Evolutionary conservation across 768 basidiomycete species (phyloP).

Genomic region (Pleurotus tuoliensis): DNA sequence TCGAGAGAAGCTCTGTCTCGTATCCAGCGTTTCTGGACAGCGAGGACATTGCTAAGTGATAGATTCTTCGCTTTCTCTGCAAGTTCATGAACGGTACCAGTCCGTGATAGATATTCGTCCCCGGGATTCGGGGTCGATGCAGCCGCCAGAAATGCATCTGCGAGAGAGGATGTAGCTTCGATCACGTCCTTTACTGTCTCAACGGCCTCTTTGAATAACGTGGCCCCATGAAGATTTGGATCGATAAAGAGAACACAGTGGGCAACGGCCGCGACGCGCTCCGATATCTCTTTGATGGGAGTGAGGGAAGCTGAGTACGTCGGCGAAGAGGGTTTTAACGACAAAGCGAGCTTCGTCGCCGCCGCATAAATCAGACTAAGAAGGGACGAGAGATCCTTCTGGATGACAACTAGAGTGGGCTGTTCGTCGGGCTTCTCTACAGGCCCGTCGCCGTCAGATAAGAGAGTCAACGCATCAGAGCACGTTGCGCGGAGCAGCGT

Average conservation of each 20-base stretch:
- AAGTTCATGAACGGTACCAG: constrained; percentile 58
- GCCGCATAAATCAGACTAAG: constrained; percentile 53
- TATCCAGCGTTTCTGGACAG: constrained; percentile 50
- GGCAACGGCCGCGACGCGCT: constrained; percentile 43
- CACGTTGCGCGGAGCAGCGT: constrained; percentile 32
- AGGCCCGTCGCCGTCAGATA: constrained; percentile 11
- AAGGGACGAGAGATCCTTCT: constrained; percentile 53
- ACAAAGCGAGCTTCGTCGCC: constrained; percentile 59
- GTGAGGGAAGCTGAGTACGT: constrained; percentile 46
- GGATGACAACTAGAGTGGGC: constrained; percentile 35
- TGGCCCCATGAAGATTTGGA: constrained; percentile 36
- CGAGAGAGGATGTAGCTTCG: constrained; percentile 38
- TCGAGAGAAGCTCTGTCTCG: constrained; percentile 53
- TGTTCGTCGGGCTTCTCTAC: constrained; percentile 10
- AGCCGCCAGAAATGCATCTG: constrained; percentile 37
- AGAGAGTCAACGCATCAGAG: constrained; percentile 28
- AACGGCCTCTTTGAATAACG: constrained; percentile 41
- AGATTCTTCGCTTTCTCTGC: constrained; percentile 50
- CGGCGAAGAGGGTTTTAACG: constrained; percentile 55
- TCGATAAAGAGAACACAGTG: constrained; percentile 47
- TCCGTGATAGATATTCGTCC: constrained; percentile 52
- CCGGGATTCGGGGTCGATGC: constrained; percentile 24
- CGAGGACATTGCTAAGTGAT: constrained; percentile 52
- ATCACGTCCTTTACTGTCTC: constrained; percentile 38
- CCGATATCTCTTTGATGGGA: constrained; percentile 50